A percentile compares a stretch with the other conserved stretches of the same genome.
Evolutionary conservation across 2,329 filamentous ascomycete species (phyloP).

Genomic region (Penicillium brevicompactum): DNA sequence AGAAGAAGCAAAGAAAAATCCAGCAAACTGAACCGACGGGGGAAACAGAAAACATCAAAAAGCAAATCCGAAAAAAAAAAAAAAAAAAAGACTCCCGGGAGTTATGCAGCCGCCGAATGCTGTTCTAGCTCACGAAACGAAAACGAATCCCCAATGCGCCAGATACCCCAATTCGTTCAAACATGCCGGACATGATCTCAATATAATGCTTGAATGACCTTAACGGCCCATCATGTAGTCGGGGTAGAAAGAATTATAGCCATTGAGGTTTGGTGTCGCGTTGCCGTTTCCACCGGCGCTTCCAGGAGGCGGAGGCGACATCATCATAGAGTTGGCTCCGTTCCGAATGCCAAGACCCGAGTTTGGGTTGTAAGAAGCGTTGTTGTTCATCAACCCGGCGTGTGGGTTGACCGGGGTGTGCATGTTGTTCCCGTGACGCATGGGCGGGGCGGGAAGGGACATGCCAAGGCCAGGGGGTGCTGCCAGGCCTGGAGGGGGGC

Average conservation of each 20-base stretch:
- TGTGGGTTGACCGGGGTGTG: constrained; percentile 34
- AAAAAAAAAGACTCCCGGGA: constrained; percentile 34
- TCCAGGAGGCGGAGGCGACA: constrained; percentile 34
- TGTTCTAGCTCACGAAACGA: constrained; percentile 43
- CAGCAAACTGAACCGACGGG: constrained; percentile 22
- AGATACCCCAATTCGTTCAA: constrained; percentile 43
- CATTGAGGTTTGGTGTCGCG: constrained; percentile 34
- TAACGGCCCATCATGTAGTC: constrained; percentile 54
- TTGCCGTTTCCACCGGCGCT: constrained; percentile 31
- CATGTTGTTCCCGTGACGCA: constrained; percentile 35
- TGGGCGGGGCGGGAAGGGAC: constrained; percentile 28
- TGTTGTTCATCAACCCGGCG: constrained; percentile 33
- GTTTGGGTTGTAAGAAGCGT: constrained; percentile 38
- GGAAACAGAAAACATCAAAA: constrained; percentile 23
- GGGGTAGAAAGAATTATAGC: constrained; percentile 44
- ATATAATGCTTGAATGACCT: constrained; percentile 27
- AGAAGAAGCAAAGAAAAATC: constrained; percentile 10
- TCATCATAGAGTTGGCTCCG: constrained; percentile 33
- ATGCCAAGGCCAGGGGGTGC: constrained; percentile 70
- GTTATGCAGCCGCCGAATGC: constrained; percentile 43
- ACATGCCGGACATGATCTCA: constrained; percentile 46
- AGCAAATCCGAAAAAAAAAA: constrained; percentile 32
- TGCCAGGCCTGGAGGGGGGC: constrained; percentile 79
- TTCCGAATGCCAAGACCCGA: constrained; percentile 43
- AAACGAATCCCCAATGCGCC: constrained; percentile 42